Evolutionary conservation across 208 protist genomes (phyloP), one percentile per base, ranked within the genome.

Genomic region (Borovskyia barvae): DNA sequence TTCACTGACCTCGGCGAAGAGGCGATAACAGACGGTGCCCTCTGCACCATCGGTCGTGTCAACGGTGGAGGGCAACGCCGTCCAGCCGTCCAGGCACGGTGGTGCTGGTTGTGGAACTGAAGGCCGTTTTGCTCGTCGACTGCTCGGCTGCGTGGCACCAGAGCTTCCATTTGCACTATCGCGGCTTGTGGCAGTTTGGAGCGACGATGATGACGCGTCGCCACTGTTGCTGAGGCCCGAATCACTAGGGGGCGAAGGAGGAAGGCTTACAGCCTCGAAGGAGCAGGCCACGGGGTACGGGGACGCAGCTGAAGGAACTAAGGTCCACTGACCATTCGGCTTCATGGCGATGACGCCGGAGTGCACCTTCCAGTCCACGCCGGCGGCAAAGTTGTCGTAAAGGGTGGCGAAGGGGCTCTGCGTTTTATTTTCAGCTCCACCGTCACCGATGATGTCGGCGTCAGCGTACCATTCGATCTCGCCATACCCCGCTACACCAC

Each of bases 291-390:
- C 84, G 11, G 73, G 64, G 42, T 57, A 47, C 14, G 61, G 36
- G 11, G 67, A 46, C n/a, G n/a, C 26, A 11, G 37, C 17, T 26
- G 75, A 77, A 41, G 51, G 32, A 41, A 86, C 60, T 22, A 77
- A 33, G 20, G n/a, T 8, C 82, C 82, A 90, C 37, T 49, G 24
- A 0, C 79, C 78, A 49, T 32, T 59, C 1, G 33, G 49, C 28
- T 61, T 63, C 78, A 86, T 78, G 14, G 56, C 77, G 20, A 90
- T 74, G 30, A 73, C 72, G 5, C 70, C 72, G n/a, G 66, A 64
- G 51, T 64, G 61, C 32, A 48, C 42, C 49, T 57, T 25, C 77
- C 77, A 81, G 45, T 61, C 37, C 24, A 40, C 60, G 26, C 52
- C 55, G 1, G 35, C 39, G 15, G 61, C 66, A 43, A 82, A 86